Conservation (phyloP, 2,329 filamentous ascomycete genomes). For the Gremmenia infestans region DNA sequence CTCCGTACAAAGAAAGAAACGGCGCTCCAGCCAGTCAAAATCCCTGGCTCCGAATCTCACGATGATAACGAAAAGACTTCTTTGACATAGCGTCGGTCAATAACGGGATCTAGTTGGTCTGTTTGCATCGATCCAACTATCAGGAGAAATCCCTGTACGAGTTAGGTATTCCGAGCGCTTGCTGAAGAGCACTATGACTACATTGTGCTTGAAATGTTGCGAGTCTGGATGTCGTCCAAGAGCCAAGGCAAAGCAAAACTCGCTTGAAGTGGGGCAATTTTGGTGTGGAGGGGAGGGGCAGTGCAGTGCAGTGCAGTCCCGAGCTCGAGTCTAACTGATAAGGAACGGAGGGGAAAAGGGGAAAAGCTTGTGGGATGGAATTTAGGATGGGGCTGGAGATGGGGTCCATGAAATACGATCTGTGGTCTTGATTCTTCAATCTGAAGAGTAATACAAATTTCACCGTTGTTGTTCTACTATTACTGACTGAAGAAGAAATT, state of each 20-base stretch:
- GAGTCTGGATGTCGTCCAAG: neutral
- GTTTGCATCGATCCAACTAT: conserved; percentile 6
- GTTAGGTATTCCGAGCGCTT: conserved; percentile 9
- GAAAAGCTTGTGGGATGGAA: neutral
- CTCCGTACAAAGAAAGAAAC: neutral
- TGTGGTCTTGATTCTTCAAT: neutral
- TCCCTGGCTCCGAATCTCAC: neutral
- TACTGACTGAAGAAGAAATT: neutral
- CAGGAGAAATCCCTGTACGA: neutral
- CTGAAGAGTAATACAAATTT: neutral
- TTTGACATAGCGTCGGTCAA: neutral
- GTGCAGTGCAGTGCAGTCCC: neutral
- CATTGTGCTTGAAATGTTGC: conserved; percentile 12
- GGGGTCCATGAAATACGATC: neutral
- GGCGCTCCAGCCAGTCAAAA: neutral
- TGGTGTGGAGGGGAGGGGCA: conserved; percentile 16
- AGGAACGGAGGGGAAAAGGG: too few species aligned
- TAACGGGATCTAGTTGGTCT: neutral
- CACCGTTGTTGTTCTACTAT: neutral
- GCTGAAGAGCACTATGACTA: conserved; percentile 12
- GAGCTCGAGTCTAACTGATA: neutral
- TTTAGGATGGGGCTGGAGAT: neutral
- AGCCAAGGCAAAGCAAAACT: neutral
- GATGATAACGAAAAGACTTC: conserved; percentile 1
- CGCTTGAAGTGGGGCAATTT: conserved; percentile 15